Percentiles rank a stretch among this genome's conserved stretches.
Conservation (phyloP, 208 protist genomes). For the Strigomonas galati region DNA sequence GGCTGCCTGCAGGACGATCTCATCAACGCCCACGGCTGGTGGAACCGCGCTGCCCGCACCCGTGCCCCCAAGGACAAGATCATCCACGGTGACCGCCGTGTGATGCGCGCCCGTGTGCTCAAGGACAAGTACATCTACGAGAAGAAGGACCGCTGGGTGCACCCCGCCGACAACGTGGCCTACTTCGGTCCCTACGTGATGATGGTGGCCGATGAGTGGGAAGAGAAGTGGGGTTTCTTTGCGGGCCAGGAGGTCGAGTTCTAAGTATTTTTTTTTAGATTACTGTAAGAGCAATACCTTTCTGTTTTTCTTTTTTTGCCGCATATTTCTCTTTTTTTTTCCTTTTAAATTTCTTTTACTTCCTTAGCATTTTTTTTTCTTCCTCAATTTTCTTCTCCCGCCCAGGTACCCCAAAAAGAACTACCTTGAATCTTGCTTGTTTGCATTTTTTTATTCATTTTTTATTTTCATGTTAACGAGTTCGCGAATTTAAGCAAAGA, state of each 20-base stretch:
- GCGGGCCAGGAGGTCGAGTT: conserved; percentile 89
- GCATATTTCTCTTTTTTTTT: conserved; percentile 6
- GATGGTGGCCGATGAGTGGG: conserved; percentile 91
- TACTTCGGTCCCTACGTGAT: conserved; percentile 91
- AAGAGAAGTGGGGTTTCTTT: conserved; percentile 94
- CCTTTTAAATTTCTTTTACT: background rate
- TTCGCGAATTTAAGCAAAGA: too few relatives aligned
- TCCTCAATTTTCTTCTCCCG: background rate
- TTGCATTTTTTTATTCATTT: conserved; percentile 3
- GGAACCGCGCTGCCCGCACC: conserved; percentile 84
- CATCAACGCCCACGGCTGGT: conserved; percentile 88
- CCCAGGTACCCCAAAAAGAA: conserved; percentile 1
- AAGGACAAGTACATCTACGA: conserved; percentile 93
- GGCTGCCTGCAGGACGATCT: conserved; percentile 89
- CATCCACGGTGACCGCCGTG: conserved; percentile 81
- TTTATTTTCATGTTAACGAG: background rate
- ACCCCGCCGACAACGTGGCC: conserved; percentile 87
- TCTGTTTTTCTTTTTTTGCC: conserved; percentile 18
- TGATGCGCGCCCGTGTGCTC: conserved; percentile 82
- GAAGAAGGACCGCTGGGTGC: conserved; percentile 86
- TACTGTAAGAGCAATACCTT: conserved; percentile 3
- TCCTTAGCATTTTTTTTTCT: conserved; percentile 10
- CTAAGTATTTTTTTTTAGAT: conserved; percentile 30
- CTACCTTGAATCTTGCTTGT: background rate
- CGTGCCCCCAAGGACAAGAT: conserved; percentile 86